Conservation (phyloP, 495 filamentous ascomycete genomes). For the Hyphodiscus hymeniophilus region DNA sequence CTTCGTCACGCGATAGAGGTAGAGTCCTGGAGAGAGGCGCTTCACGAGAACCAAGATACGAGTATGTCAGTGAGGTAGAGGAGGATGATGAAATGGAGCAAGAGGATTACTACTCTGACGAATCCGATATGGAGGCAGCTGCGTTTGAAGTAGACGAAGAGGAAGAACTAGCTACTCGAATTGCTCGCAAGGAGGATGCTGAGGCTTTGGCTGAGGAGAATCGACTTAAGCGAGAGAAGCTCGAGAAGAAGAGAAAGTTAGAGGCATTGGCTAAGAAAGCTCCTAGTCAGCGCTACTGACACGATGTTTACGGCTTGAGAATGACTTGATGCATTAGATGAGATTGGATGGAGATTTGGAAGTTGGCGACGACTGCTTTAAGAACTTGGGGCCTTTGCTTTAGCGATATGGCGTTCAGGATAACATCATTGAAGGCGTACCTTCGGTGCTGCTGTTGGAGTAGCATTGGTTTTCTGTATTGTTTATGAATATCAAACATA, state of each 20-base stretch:
- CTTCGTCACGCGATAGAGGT: conserved; percentile 18
- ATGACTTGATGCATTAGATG: not conserved
- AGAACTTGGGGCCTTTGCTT: not conserved
- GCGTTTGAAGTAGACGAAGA: conserved; percentile 51
- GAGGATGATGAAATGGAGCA: conserved; percentile 52
- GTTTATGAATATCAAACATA: too few species aligned
- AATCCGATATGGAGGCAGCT: conserved; percentile 55
- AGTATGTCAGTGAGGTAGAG: conserved; percentile 29
- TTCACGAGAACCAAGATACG: conserved; percentile 20
- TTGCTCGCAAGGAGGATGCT: conserved; percentile 44
- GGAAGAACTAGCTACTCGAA: conserved; percentile 39
- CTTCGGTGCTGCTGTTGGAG: conserved; percentile 4
- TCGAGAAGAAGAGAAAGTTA: conserved; percentile 22
- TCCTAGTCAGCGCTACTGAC: conserved; percentile 7
- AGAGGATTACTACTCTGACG: conserved; percentile 36
- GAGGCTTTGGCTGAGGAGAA: conserved; percentile 33
- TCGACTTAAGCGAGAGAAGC: conserved; percentile 22
- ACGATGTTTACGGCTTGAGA: too few species aligned
- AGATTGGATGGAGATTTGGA: not conserved
- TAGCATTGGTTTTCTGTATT: not conserved
- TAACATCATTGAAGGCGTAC: conserved; percentile 22
- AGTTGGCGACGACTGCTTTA: not conserved
- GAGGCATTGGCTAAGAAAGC: conserved; percentile 19
- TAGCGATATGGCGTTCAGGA: conserved; percentile 20
- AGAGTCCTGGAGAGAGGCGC: conserved; percentile 18